Percentiles rank a stretch among this genome's conserved stretches.
These are phyloP conservation scores for Oleoguttula mirabilis DNA, from an alignment of 495 filamentous ascomycete genomes.

Conservation along the genomic window DNA sequence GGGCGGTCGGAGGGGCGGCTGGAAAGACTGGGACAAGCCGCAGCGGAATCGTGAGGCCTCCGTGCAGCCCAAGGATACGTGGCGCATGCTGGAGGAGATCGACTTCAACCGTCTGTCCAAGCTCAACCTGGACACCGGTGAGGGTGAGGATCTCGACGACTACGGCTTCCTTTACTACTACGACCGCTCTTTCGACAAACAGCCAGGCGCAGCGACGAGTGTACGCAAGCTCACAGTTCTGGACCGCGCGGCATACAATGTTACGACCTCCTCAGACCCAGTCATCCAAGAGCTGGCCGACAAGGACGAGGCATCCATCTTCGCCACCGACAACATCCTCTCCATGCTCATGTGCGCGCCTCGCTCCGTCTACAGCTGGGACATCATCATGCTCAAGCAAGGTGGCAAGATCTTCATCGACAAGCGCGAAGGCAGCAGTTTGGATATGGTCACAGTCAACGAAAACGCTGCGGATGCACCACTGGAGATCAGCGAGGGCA, in stretches of 20 bases:
- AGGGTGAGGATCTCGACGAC: constrained; percentile 81
- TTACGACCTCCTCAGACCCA: constrained; percentile 88
- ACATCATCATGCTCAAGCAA: constrained; percentile 80
- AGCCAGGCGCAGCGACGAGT: constrained; percentile 63
- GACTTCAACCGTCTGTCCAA: constrained; percentile 91
- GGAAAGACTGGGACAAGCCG: constrained; percentile 98
- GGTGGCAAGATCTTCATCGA: constrained; percentile 96
- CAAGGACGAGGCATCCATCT: constrained; percentile 92
- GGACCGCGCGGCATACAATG: constrained; percentile 93
- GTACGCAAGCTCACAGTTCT: constrained; percentile 77
- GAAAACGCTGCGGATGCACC: constrained; percentile 97
- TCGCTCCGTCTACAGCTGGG: constrained; percentile 93
- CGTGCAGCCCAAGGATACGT: constrained; percentile 86
- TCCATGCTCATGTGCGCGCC: constrained; percentile 99
- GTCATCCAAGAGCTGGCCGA: constrained; percentile 94
- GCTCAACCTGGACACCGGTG: constrained; percentile 85
- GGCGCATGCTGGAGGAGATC: constrained; percentile 94
- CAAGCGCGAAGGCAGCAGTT: constrained; percentile 82
- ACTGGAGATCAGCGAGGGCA: constrained; percentile 77
- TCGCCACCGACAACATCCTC: constrained; percentile 90
- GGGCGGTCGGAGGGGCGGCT: constrained; percentile 80
- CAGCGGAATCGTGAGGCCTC: constrained; percentile 90
- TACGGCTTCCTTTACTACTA: constrained; percentile 98
- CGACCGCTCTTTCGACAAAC: constrained; percentile 86
- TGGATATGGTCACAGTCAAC: constrained; percentile 98